Base-by-base conservation (phyloP, 2,329 filamentous ascomycete genomes). In the Monosporascus sp. region DNA sequence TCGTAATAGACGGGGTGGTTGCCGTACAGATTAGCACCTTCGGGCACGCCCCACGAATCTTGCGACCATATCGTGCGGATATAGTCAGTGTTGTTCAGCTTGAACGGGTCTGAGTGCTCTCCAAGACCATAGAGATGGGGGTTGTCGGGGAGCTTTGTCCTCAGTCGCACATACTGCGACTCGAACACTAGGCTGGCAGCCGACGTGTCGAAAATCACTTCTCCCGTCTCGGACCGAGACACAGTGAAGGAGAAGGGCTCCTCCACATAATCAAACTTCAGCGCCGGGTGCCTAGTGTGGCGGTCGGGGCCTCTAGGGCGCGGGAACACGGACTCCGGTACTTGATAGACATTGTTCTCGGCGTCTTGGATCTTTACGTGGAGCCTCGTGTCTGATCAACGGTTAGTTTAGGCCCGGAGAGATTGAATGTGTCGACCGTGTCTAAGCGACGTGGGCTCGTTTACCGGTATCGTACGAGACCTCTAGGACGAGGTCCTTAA, bases 51-150 rank as follows among this genome's bases (percentile, higher is more conserved):
- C 57, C 84, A 88, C 1, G 85, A 76, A 69, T 91, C 88, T 14
- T 85, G 77, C 49, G 84, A 84, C 80, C 86, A 89, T 3, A 91
- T 66, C 0, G 86, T 88, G 40, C 88, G 81, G 37, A 81, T 84
- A 66, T 89, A 89, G 68, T 87, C 80, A 35, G 79, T 84, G 0
- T 82, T 87, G 56, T 85, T 84, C 54, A 91, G 74, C 47, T 81
- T 79, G 63, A 91, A 84, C 1, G 84, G 76, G 60, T 92, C 88
- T 2, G 81, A 85, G 66, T 91, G 87, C 70, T 93, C 89, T 37
- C 89, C 89, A 2, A 93, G 77, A 0, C 90, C 89, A 65, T 94
- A 94, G 6, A 94, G 72, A 61, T 87, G 82, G 0, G 88, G 87
- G 51, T 84, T 74, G 1, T 80, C 69, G 0, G 89, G 88, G 11